A percentile compares a stretch with the other conserved stretches of the same genome.
Evolutionary conservation across 2,329 filamentous ascomycete species (phyloP).

Genomic region (Thermothelomyces thermophilus): DNA sequence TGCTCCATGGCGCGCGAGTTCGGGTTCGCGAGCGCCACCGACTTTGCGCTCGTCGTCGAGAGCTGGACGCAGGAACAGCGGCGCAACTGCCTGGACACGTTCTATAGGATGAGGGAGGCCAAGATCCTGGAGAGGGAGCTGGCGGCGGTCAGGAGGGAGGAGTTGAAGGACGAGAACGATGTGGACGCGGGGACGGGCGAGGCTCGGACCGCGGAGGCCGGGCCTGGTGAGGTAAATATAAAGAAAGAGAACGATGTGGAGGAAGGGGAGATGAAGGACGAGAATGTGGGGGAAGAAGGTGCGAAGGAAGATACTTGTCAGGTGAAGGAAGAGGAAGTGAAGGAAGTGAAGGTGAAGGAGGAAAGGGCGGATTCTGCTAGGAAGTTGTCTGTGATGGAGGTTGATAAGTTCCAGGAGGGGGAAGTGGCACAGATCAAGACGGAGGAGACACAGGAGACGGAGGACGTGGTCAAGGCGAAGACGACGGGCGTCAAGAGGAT

Average conservation of each 20-base stretch:
- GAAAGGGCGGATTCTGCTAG: not conserved
- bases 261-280: not conserved
- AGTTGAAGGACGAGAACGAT: constrained; percentile 17
- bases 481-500: constrained; percentile 6
- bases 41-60: constrained; percentile 88
- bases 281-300: not conserved
- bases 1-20: constrained; percentile 80
- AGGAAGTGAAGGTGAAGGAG: not conserved
- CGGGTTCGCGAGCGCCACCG: constrained; percentile 67
- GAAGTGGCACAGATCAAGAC: not conserved
- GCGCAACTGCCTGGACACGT: constrained; percentile 68
- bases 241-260: not conserved
- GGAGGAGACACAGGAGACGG: not conserved
- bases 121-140: constrained; percentile 34
- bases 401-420: not conserved
- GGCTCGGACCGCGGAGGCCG: not conserved
- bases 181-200: constrained; percentile 2
- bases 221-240: constrained; percentile 4
- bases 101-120: constrained; percentile 64
- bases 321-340: not conserved
- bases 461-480: not conserved
- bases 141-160: constrained; percentile 24
- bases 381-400: not conserved
- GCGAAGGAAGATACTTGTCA: too few species aligned
- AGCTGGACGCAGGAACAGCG: constrained; percentile 81